Evolutionary conservation across 1,284 basidiomycete genomes (phyloP), one percentile per base, ranked within the genome.

Genomic region (Puccinia brachypodii): DNA sequence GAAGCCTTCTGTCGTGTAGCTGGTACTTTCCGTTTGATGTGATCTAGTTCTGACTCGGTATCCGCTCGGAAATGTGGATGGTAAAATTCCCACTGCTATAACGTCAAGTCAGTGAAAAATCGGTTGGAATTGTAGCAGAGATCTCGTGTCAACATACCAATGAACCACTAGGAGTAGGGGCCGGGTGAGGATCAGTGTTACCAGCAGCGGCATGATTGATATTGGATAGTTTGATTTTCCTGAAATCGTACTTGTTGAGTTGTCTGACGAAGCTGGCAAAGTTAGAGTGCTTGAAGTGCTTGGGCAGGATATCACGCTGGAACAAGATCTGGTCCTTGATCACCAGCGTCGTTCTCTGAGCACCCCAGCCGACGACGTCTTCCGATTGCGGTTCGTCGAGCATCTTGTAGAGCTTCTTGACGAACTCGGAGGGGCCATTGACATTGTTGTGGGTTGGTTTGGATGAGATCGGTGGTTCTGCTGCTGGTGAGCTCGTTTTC

Each of bases 241-340:
- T 95, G 85, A 98, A 98, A 85, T 97, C 96, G 86, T 98, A 98
- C 88, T 98, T 98, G 90, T 98, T 98, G 58, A 98, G 89, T 87
- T 98, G 96, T 13, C 95, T 90, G 6, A 86, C 86, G 79, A 86
- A 87, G 66, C 84, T 84, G 38, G 95, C 95, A 87, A 98, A 98
- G 86, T 98, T 98, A 22, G 94, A 96, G 87, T 98, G 96, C 85
- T 97, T 94, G 90, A 98, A 98, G 88, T 97, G 92, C 75, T 93
- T 92, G 0, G 96, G 96, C 72, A 98, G 90, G 85, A 98, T 94
- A 72, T 92, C 91, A 86, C 95, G 96, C 64, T 95, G 96, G 87
- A 98, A 98, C 84, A 95, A 93, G 88, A 95, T 96, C 93, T 97
- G 96, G 89, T 98, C 94, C 92, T 92, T 96, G 84, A 98, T 95